A percentile compares a stretch with the other conserved stretches of the same genome.
Evolutionary conservation across 768 basidiomycete genomes (phyloP).

Genomic region (Pisolithus albus): DNA sequence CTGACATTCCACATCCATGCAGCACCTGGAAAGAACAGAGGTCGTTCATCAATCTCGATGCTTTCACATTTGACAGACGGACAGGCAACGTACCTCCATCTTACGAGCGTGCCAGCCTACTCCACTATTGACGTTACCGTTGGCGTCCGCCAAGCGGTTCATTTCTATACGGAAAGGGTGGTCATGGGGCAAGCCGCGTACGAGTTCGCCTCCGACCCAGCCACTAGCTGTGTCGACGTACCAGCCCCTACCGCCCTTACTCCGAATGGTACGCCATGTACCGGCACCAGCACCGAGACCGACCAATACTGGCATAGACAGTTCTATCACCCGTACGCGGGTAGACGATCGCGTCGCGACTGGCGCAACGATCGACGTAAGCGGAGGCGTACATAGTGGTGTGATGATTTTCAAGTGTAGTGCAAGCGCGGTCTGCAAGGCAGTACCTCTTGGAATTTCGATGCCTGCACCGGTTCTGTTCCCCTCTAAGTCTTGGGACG

Average conservation of each 20-base stretch:
- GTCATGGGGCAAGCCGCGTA: constrained; percentile 47
- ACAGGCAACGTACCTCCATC: constrained; percentile 75
- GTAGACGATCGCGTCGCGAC: constrained; percentile 44
- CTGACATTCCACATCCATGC: constrained; percentile 85
- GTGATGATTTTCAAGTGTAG: constrained; percentile 74
- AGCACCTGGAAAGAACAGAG: constrained; percentile 57
- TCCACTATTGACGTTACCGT: constrained; percentile 85
- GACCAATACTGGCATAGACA: constrained; percentile 63
- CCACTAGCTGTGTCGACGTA: constrained; percentile 85
- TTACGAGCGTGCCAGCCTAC: constrained; percentile 96
- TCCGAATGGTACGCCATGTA: constrained; percentile 82
- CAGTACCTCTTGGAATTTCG: constrained; percentile 31
- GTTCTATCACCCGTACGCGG: constrained; percentile 79
- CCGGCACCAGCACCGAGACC: constrained; percentile 74
- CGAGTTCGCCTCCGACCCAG: constrained; percentile 57
- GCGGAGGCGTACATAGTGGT: constrained; percentile 74
- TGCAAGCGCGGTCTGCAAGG: constrained; percentile 65
- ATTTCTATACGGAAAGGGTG: constrained; percentile 72
- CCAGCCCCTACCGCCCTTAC: constrained; percentile 93
- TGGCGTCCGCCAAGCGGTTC: constrained; percentile 65
- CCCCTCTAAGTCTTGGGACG: constrained; percentile 69
- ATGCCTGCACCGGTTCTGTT: constrained; percentile 30
- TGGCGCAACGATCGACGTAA: constrained; percentile 48
- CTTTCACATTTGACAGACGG: not conserved
- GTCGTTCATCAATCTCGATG: constrained; percentile 4